Base-by-base conservation (phyloP, 2,329 filamentous ascomycete genomes). In the Chaetomium sp. region DNA sequence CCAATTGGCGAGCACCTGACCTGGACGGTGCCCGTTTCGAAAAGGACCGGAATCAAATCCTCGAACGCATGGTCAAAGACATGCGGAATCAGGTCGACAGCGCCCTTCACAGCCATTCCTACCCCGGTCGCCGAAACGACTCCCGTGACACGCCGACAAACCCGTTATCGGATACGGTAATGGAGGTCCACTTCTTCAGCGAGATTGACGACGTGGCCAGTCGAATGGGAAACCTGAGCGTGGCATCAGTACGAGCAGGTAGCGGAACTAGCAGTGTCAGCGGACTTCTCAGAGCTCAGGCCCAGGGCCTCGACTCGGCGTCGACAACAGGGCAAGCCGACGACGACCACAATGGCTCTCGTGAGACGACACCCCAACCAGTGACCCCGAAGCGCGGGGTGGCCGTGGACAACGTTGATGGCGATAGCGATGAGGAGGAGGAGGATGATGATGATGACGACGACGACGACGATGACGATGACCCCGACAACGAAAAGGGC, bases 1-100 rank as follows among this genome's bases (percentile, higher is more conserved):
- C 50, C 12, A 67, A 64, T 43, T 76, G 73, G 73, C 60, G 68
- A 0, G 62, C 67, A 1, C 72, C 72, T 0, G 70, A 74, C n/a
- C 57, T 72, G 3, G 59, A 57, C 2, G 51, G 46, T 2, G 2
- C 2, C 2, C 49, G n/a, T 7, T 54, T 44, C 6, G 41, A 51
- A 4, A 33, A 34, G 8, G 35, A 46, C 45, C 54, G 55, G 11
- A n/a, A 44, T 5, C 38, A 34, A 0, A 59, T 61, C 5, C 8
- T 64, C 1, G 58, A 63, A 41, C 5, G 19, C 5, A 59, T 61
- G 59, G 53, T 62, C 7, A 58, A 50, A 45, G 37, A 47, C 6
- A 10, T 63, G 9, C 48, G 59, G 6, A 33, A 32, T 1, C 38
- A 51, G 44, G 41, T 53, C 0, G 46, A 12, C 1, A 5, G 32